These are phyloP conservation scores for Nothophaeocryptopus gaeumannii DNA, from an alignment of 2,329 filamentous ascomycete species.

Conservation along the genomic window DNA sequence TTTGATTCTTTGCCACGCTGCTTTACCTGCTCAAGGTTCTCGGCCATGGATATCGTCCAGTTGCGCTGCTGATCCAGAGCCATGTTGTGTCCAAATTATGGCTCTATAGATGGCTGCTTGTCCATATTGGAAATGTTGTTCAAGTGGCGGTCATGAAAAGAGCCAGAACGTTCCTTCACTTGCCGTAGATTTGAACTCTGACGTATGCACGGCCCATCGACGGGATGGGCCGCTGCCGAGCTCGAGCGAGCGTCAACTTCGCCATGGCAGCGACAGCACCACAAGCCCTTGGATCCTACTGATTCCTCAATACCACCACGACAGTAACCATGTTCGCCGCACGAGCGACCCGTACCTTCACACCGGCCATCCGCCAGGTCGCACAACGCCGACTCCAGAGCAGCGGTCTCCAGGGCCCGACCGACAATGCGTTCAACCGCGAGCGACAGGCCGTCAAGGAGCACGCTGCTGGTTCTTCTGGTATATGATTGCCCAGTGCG, in stretches of 20 bases:
- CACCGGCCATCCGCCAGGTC: conserved; percentile 31
- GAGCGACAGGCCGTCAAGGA: conserved; percentile 88
- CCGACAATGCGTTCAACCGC: conserved; percentile 88
- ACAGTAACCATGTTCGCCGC: conserved; percentile 28
- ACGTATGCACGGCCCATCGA: neutral
- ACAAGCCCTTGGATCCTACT: neutral
- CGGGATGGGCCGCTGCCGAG: neutral
- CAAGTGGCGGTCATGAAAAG: neutral
- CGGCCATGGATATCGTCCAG: conserved; percentile 37
- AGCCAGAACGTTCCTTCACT: conserved; percentile 3
- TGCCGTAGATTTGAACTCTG: neutral
- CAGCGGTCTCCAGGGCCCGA: conserved; percentile 51
- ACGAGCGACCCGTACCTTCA: conserved; percentile 25
- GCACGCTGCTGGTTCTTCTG: conserved; percentile 79
- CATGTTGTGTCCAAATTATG: neutral
- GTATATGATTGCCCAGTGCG: conserved; percentile 53
- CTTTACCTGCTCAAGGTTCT: conserved; percentile 32
- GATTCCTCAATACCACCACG: conserved; percentile 8
- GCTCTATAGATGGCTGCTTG: too few relatives aligned
- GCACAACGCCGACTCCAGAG: conserved; percentile 23
- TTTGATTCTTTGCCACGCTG: conserved; percentile 12
- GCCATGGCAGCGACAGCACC: neutral
- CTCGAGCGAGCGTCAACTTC: conserved; percentile 3
- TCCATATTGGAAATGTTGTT: neutral
- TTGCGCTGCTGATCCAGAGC: conserved; percentile 37